Conservation (phyloP, 495 filamentous ascomycete genomes). For the Hyphodiscus hymeniophilus region DNA sequence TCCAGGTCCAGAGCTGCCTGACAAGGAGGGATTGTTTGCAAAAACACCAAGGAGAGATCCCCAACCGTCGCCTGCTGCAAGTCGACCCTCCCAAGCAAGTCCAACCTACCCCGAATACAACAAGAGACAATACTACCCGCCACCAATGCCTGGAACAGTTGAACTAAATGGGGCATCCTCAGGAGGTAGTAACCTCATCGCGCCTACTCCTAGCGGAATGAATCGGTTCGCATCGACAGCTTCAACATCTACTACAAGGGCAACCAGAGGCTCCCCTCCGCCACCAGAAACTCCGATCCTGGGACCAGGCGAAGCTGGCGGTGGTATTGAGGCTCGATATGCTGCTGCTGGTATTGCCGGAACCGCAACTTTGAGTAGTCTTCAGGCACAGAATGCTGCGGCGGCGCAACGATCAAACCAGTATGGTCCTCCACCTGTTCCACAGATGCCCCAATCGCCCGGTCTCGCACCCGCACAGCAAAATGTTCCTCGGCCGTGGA, state of each 20-base stretch:
- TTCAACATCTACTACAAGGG: slow-evolving; percentile 87
- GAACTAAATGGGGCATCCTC: slow-evolving; percentile 12
- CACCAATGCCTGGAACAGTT: slow-evolving; percentile 8
- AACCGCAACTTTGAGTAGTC: slow-evolving; percentile 65
- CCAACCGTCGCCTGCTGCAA: slow-evolving; percentile 10
- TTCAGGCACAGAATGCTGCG: slow-evolving; percentile 78
- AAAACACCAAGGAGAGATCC: slow-evolving; percentile 19
- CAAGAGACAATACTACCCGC: slow-evolving; percentile 14
- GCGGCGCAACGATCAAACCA: slow-evolving; percentile 68
- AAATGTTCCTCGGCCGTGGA: slow-evolving; percentile 71
- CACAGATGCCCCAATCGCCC: slow-evolving; percentile 29
- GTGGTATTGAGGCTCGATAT: slow-evolving; percentile 82
- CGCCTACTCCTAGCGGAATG: slow-evolving; percentile 32
- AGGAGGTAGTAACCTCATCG: slow-evolving; percentile 8
- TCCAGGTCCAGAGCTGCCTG: slow-evolving; percentile 58
- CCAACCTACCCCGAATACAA: slow-evolving; percentile 16
- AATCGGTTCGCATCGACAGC: slow-evolving; percentile 81
- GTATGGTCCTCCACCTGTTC: slow-evolving; percentile 48
- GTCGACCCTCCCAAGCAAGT: slow-evolving; percentile 13
- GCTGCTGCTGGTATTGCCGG: slow-evolving; percentile 84
- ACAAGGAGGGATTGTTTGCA: slow-evolving; percentile 63
- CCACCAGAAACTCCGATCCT: slow-evolving; percentile 92
- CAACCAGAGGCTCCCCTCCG: slow-evolving; percentile 85
- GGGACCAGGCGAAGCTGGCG: slow-evolving; percentile 59
- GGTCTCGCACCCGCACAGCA: slow-evolving; percentile 29